phyloP scores from a whole-genome alignment of 495 filamentous ascomycete species.

The Talaromyces trachyspermus region DNA sequence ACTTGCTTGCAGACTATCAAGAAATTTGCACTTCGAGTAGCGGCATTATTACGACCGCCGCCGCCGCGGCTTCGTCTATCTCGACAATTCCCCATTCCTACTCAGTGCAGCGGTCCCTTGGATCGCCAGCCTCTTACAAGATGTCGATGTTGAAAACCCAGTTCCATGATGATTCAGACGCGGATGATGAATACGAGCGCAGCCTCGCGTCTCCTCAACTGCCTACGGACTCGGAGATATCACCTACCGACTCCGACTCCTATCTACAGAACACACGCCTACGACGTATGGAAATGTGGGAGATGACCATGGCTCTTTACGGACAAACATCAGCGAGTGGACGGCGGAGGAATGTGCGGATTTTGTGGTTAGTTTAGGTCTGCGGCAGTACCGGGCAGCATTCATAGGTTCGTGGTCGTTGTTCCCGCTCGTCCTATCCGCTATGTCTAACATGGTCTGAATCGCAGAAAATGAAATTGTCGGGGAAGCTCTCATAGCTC shows the following conservation, averaged over 20 bases:
- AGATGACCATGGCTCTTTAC: constrained; percentile 61
- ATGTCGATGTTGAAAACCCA: constrained; percentile 21
- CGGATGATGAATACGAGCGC: constrained; percentile 90
- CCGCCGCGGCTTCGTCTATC: neutral
- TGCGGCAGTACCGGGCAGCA: constrained; percentile 74
- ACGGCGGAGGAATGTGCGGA: constrained; percentile 80
- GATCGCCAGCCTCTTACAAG: constrained; percentile 1
- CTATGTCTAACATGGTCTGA: neutral
- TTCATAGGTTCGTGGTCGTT: constrained; percentile 59
- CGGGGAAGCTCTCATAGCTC: constrained; percentile 80
- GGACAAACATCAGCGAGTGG: constrained; percentile 82
- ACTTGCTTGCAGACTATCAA: neutral
- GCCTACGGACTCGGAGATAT: constrained; percentile 69
- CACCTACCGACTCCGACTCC: constrained; percentile 73
- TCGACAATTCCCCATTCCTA: constrained; percentile 2
- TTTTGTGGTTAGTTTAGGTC: constrained; percentile 69
- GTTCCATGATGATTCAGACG: constrained; percentile 78
- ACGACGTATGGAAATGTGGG: constrained; percentile 70
- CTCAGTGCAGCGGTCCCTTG: constrained; percentile 14
- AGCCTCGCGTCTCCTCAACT: constrained; percentile 66
- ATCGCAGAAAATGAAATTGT: constrained; percentile 81
- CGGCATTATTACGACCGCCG: neutral
- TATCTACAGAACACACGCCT: constrained; percentile 79
- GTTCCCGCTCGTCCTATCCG: constrained; percentile 19
- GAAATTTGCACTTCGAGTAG: neutral